Evolutionary conservation across 164 flowering plant genomes (phyloP).

Genomic region (Umbilicus rupestris): DNA sequence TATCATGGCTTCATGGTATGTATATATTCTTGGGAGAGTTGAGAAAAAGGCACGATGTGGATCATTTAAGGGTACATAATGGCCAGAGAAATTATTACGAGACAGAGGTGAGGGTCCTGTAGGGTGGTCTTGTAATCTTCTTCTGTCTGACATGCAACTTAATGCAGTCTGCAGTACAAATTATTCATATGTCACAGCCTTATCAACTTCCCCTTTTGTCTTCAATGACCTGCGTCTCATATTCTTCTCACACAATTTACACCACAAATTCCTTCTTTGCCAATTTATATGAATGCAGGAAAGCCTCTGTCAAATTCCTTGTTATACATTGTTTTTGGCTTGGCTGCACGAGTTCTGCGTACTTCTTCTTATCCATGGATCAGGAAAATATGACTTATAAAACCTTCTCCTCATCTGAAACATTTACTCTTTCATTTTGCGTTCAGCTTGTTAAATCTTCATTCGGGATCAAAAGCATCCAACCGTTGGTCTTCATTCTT

Average conservation of each 20-base stretch:
- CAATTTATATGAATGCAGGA: neutral
- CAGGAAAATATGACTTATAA: no score
- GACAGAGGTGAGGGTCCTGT: neutral
- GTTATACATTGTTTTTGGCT: no score
- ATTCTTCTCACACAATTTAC: constrained; percentile 1
- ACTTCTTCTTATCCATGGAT: no score
- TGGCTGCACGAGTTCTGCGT: no score
- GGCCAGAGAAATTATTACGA: neutral
- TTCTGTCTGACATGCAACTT: neutral
- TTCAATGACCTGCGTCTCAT: neutral
- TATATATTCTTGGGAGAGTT: neutral
- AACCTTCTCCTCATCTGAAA: no score
- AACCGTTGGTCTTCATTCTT: no score
- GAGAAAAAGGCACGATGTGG: neutral
- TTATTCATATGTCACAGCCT: neutral
- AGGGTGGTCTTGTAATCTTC: neutral
- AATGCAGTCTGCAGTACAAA: neutral
- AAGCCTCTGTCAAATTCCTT: neutral
- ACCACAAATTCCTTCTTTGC: neutral
- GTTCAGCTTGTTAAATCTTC: no score
- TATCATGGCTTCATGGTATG: neutral
- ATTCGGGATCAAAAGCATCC: no score
- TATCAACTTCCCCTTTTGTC: neutral
- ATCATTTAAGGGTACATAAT: neutral
- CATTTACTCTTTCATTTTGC: no score